Conservation (phyloP, 257 asterid species). For the Mentha longifolia region DNA sequence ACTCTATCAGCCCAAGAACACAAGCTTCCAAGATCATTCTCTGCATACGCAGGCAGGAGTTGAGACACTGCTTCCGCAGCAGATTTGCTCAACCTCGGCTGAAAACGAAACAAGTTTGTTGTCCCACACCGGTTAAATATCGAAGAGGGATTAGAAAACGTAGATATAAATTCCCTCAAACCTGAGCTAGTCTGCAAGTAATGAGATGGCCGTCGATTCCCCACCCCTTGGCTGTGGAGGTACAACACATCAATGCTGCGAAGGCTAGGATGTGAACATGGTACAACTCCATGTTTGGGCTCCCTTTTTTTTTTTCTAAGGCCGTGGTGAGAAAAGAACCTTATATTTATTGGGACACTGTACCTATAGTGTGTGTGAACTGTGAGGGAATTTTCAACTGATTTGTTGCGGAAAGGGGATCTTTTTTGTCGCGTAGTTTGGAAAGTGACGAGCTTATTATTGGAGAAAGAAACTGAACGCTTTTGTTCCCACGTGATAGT, state of each 20-base stretch:
- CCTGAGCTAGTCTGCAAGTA: conserved; percentile 78
- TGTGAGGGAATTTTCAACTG: conserved; percentile 16
- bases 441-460: too few species aligned
- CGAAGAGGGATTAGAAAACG: not conserved
- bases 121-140: not conserved
- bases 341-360: not conserved
- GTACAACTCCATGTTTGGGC: conserved; percentile 43
- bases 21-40: conserved; percentile 64
- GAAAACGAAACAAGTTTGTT: conserved; percentile 1
- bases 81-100: conserved; percentile 68
- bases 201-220: conserved; percentile 85
- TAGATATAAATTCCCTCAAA: conserved; percentile 10
- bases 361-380: conserved; percentile 33
- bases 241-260: conserved; percentile 33
- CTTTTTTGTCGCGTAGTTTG: conserved; percentile 4
- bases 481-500: too few species aligned
- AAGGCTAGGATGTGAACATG: conserved; percentile 33
- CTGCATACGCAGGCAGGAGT: conserved; percentile 63
- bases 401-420: conserved; percentile 1
- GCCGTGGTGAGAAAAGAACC: too few species aligned
- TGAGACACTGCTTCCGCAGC: conserved; percentile 73
- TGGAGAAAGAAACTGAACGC: too few species aligned
- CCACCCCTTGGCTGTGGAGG: conserved; percentile 68
- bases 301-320: not conserved
- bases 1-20: conserved; percentile 90